Conservation (phyloP, 306 rosid genomes). For the Trifolium repens region DNA sequence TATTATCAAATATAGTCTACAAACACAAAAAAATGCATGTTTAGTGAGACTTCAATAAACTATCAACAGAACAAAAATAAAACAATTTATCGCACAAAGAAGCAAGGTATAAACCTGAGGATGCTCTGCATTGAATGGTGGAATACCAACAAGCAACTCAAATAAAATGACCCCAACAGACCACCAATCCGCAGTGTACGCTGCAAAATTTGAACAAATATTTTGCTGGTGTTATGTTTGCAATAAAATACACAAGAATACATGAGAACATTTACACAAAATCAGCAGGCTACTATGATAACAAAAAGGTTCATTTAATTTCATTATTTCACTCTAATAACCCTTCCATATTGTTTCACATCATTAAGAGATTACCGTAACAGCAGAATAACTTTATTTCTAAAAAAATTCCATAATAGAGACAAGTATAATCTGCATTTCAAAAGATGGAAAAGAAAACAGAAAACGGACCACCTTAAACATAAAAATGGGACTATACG, state of each 20-base stretch:
- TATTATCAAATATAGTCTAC: slow-evolving; percentile 93
- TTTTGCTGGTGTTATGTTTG: slow-evolving; percentile 15
- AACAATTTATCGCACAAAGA: slow-evolving; percentile 17
- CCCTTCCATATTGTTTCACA: slow-evolving; percentile 24
- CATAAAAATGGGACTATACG: slow-evolving; percentile 60
- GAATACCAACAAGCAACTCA: slow-evolving; percentile 97
- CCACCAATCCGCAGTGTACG: slow-evolving; percentile 99
- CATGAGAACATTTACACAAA: slow-evolving; percentile 24
- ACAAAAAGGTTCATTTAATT: slow-evolving; percentile 9
- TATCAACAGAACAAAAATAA: slow-evolving; percentile 21
- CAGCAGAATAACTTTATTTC: slow-evolving; percentile 11
- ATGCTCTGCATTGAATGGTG: slow-evolving; percentile 98
- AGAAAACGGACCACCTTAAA: slow-evolving; percentile 65
- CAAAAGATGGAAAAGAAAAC: slow-evolving; percentile 34
- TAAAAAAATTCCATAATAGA: slow-evolving; percentile 26
- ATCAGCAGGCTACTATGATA: slow-evolving; percentile 8
- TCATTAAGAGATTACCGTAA: slow-evolving; percentile 15
- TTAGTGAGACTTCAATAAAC: slow-evolving; percentile 38
- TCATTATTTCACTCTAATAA: slow-evolving; percentile 18
- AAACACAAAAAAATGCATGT: slow-evolving; percentile 37
- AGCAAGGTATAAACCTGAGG: slow-evolving; percentile 74
- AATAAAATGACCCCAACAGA: slow-evolving; percentile 97
- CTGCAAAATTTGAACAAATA: slow-evolving; percentile 51
- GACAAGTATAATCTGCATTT: slow-evolving; percentile 32
- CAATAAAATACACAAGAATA: slow-evolving; percentile 34